Evolutionary conservation across 2,329 filamentous ascomycete species (phyloP).

Genomic region (Fusarium succisae): DNA sequence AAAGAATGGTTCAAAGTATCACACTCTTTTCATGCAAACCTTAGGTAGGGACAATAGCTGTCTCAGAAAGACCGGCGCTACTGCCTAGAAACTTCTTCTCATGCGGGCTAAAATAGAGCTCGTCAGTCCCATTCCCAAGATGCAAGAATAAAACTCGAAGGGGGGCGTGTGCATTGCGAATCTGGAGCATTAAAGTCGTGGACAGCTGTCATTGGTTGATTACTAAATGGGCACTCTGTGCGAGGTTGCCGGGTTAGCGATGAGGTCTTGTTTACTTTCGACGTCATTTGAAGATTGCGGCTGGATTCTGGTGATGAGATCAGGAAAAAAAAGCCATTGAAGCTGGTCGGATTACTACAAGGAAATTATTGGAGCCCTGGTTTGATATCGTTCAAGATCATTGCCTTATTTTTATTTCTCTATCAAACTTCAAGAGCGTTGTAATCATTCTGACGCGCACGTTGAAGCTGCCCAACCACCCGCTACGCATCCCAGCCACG

Average conservation of each 20-base stretch:
- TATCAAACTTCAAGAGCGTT: not conserved
- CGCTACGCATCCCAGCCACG: slow-evolving; percentile 41
- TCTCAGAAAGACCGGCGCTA: not conserved
- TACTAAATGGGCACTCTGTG: not conserved
- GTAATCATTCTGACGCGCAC: not conserved
- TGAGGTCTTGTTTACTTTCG: slow-evolving; percentile 43
- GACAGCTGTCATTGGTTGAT: slow-evolving; percentile 27
- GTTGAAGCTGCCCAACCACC: slow-evolving; percentile 34
- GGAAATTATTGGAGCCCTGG: not conserved
- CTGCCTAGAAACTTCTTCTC: slow-evolving; percentile 11
- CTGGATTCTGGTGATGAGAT: not conserved
- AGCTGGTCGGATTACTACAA: too few relatives aligned
- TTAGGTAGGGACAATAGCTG: not conserved
- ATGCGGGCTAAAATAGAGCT: slow-evolving; percentile 13
- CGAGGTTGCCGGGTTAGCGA: slow-evolving; percentile 41
- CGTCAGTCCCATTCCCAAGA: slow-evolving; percentile 1
- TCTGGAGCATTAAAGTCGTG: slow-evolving; percentile 27
- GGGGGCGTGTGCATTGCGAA: slow-evolving; percentile 22
- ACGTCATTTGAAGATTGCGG: slow-evolving; percentile 43
- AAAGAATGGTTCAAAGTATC: not conserved
- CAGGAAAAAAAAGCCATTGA: not conserved
- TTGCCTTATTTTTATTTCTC: not conserved
- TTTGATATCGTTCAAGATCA: not conserved
- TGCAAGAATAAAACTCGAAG: slow-evolving; percentile 10
- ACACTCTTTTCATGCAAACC: not conserved